Conservation (phyloP, 139 green algal species). For the Coccomyxa sp. region DNA sequence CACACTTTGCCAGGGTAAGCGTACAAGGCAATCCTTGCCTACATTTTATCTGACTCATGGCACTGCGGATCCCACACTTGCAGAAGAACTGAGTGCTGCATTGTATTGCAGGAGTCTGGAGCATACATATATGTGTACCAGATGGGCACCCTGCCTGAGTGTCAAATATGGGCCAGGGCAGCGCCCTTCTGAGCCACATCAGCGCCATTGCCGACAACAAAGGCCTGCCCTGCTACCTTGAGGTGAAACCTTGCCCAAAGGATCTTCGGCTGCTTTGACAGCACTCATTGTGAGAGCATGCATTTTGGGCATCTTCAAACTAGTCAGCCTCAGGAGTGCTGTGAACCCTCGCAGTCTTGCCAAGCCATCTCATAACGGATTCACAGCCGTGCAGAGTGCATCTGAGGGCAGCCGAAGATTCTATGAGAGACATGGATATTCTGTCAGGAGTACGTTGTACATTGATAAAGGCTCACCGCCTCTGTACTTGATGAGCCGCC, state of each 20-base stretch:
- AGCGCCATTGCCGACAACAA: not conserved
- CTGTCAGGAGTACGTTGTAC: not conserved
- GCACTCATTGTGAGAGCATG: no score
- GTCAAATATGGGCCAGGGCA: not conserved
- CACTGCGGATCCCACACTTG: not conserved
- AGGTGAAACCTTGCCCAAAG: not conserved
- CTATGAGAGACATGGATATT: not conserved
- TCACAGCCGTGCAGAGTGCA: not conserved
- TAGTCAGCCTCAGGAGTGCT: no score
- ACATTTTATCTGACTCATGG: no score
- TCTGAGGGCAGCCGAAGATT: not conserved
- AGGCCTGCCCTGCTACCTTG: not conserved
- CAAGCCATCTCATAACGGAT: no score
- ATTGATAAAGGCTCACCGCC: not conserved
- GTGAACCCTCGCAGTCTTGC: no score
- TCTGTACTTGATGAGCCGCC: not conserved
- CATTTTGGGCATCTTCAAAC: no score
- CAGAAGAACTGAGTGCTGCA: not conserved
- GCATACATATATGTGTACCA: not conserved
- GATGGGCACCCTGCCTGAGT: not conserved
- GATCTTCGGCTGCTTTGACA: no score
- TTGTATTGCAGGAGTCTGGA: not conserved
- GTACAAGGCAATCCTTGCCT: not conserved
- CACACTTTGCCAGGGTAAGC: not conserved
- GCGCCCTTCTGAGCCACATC: not conserved